Percentiles rank a stretch among this genome's conserved stretches.
phyloP scores from a whole-genome alignment of 768 basidiomycete species.

The Aureoboletus auriporus region DNA sequence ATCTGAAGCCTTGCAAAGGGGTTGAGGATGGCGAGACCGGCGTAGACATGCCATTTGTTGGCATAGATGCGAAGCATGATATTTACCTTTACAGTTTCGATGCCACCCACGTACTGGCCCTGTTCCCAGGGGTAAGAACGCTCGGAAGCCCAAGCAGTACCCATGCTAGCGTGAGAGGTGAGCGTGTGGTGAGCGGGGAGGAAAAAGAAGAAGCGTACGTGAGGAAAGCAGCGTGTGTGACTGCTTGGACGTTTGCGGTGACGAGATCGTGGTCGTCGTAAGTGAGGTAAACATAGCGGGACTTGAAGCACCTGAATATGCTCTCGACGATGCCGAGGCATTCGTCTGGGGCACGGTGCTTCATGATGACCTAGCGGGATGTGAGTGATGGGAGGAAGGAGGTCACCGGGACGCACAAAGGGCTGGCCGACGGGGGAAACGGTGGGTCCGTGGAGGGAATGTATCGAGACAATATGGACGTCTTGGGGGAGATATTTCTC shows the following conservation, averaged over 20 bases:
- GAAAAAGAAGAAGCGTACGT: slow-evolving; percentile 47
- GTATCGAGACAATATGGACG: slow-evolving; percentile 85
- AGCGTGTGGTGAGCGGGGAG: slow-evolving; percentile 6
- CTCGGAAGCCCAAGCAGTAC: slow-evolving; percentile 86
- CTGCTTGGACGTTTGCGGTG: slow-evolving; percentile 97
- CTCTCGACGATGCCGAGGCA: slow-evolving; percentile 75
- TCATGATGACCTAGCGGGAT: slow-evolving; percentile 70
- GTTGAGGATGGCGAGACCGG: slow-evolving; percentile 96
- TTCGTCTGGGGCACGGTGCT: slow-evolving; percentile 75
- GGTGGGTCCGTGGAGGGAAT: slow-evolving; percentile 91
- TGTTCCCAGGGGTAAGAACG: slow-evolving; percentile 92
- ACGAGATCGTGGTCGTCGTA: slow-evolving; percentile 96
- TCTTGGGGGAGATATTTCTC: slow-evolving; percentile 84
- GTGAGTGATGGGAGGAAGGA: not conserved
- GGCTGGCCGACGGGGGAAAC: slow-evolving; percentile 89
- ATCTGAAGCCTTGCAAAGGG: slow-evolving; percentile 87
- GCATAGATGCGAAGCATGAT: slow-evolving; percentile 94
- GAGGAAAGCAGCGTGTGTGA: slow-evolving; percentile 96
- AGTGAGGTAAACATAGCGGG: slow-evolving; percentile 87
- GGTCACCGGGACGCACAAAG: slow-evolving; percentile 49
- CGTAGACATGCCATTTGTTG: slow-evolving; percentile 99
- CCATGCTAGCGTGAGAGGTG: slow-evolving; percentile 65
- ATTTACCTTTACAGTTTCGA: slow-evolving; percentile 96
- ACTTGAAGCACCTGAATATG: slow-evolving; percentile 74
- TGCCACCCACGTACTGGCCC: slow-evolving; percentile 91